These are phyloP conservation scores for Magnusiomyces magnusii DNA, from an alignment of 1,139 yeast genomes.

Conservation along the genomic window DNA sequence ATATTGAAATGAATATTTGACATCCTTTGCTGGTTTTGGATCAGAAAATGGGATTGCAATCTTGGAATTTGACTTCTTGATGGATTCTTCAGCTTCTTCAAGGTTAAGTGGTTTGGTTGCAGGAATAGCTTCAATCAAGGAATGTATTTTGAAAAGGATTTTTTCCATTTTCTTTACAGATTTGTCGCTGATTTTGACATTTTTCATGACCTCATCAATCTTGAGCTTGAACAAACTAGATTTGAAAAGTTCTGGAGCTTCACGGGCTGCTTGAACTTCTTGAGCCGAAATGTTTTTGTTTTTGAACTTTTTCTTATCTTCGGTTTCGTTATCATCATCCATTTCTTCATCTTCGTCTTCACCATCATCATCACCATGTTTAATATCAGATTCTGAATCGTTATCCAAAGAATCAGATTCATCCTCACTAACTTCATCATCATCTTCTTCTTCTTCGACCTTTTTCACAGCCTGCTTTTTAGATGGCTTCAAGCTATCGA, in stretches of 20 bases:
- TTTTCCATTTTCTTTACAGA: constrained; percentile 64
- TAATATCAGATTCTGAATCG: constrained; percentile 1
- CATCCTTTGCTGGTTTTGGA: constrained; percentile 63
- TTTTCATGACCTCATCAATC: constrained; percentile 81
- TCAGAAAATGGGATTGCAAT: constrained; percentile 80
- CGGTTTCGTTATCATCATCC: constrained; percentile 5
- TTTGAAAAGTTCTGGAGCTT: constrained; percentile 88
- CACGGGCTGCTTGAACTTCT: constrained; percentile 85
- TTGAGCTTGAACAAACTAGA: constrained; percentile 91
- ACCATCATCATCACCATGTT: constrained; percentile 3
- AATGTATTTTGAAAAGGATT: constrained; percentile 69
- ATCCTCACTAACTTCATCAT: neutral
- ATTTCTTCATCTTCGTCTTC: constrained; percentile 6
- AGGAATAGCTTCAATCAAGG: constrained; percentile 56
- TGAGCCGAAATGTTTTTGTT: constrained; percentile 49
- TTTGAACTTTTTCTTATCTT: neutral
- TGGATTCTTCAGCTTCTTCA: constrained; percentile 41
- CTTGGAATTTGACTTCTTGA: constrained; percentile 43
- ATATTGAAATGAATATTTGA: constrained; percentile 65
- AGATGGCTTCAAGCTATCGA: neutral
- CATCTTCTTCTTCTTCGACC: neutral
- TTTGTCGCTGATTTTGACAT: constrained; percentile 63
- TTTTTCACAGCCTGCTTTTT: neutral
- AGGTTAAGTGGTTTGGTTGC: constrained; percentile 47
- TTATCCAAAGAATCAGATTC: neutral